A percentile compares a stretch with the other conserved stretches of the same genome.
phyloP scores from a whole-genome alignment of 768 basidiomycete genomes.

The Calocera viscosa region DNA sequence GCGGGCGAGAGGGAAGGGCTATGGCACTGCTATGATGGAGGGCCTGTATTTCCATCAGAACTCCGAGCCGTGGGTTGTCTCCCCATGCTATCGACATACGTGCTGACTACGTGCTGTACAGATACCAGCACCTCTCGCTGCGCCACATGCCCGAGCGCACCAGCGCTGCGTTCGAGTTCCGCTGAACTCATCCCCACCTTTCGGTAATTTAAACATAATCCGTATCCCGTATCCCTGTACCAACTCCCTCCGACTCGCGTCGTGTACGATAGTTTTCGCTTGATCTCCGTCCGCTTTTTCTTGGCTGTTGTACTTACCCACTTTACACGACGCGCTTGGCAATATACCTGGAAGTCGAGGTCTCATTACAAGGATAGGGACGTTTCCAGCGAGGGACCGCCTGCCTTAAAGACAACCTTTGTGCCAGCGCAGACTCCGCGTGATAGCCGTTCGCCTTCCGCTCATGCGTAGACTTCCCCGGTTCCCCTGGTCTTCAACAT shows the following conservation, averaged over 20 bases:
- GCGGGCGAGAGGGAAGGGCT: conserved; percentile 25
- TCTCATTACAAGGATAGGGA: neutral
- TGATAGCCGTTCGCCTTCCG: no score
- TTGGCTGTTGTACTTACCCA: conserved; percentile 1
- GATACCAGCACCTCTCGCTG: conserved; percentile 82
- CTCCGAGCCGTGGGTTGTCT: conserved; percentile 68
- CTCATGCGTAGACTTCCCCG: no score
- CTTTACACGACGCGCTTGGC: neutral
- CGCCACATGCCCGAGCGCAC: conserved; percentile 61
- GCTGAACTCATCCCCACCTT: conserved; percentile 32
- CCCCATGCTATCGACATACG: conserved; percentile 6
- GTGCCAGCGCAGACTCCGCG: no score
- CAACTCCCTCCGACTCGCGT: neutral
- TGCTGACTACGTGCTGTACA: conserved; percentile 22
- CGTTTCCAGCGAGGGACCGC: no score
- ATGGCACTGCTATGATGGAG: conserved; percentile 55
- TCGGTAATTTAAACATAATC: conserved; percentile 2
- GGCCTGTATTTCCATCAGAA: conserved; percentile 92
- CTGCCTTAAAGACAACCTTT: no score
- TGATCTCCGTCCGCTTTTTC: neutral
- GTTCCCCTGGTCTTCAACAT: no score
- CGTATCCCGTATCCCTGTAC: neutral
- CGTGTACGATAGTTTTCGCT: neutral
- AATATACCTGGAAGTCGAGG: neutral
- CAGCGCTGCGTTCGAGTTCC: conserved; percentile 76